Conservation (phyloP, 306 rosid genomes). For the Canavalia ensiformis region DNA sequence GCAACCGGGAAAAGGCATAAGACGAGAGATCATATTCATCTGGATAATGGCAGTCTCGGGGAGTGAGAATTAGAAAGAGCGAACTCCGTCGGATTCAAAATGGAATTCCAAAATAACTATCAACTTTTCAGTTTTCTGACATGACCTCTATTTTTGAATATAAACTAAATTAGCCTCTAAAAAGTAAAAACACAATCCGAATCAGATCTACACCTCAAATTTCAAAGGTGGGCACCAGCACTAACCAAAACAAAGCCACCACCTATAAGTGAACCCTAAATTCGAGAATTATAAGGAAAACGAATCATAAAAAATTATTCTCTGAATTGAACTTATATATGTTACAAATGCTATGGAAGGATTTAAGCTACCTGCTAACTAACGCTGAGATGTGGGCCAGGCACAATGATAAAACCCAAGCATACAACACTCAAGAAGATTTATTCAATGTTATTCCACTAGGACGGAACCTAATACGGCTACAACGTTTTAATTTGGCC, state of each 20-base stretch:
- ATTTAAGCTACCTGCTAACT: constrained; percentile 83
- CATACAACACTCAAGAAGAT: constrained; percentile 75
- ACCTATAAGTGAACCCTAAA: constrained; percentile 72
- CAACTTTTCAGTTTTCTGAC: constrained; percentile 58
- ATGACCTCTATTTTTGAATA: constrained; percentile 67
- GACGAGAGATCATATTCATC: constrained; percentile 11
- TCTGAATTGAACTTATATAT: constrained; percentile 95
- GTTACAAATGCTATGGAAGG: constrained; percentile 88
- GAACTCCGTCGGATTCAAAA: constrained; percentile 38
- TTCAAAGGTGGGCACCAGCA: constrained; percentile 80
- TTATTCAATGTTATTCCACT: constrained; percentile 73
- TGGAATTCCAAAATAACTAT: constrained; percentile 61
- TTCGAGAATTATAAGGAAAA: constrained; percentile 64
- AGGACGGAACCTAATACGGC: constrained; percentile 75
- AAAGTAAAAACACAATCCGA: constrained; percentile 65
- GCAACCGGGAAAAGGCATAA: constrained; percentile 4
- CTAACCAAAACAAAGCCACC: constrained; percentile 96
- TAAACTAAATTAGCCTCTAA: constrained; percentile 72
- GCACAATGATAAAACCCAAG: constrained; percentile 61
- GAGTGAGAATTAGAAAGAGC: constrained; percentile 31
- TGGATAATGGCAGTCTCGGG: neutral
- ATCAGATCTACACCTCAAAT: constrained; percentile 86
- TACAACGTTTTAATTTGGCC: constrained; percentile 75
- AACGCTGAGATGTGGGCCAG: constrained; percentile 61
- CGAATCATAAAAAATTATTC: constrained; percentile 69